A percentile compares a stretch with the other conserved stretches of the same genome.
These are phyloP conservation scores for Russula compacta DNA, from an alignment of 768 basidiomycete species.

Conservation along the genomic window DNA sequence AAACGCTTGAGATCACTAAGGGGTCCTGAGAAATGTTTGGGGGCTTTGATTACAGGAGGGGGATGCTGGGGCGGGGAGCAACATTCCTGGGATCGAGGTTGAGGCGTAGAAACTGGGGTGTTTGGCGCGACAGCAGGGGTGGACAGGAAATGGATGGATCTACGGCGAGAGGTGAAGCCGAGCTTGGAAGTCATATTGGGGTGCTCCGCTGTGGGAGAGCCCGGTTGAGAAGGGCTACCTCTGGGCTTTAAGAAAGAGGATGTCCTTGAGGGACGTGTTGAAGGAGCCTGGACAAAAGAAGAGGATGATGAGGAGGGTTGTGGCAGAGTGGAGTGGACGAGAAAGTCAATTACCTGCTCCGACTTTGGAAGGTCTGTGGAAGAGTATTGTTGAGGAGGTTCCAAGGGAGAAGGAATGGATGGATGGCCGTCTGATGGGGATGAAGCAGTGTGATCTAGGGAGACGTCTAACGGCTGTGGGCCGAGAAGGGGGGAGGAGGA, in stretches of 20 bases:
- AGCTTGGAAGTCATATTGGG: constrained; percentile 24
- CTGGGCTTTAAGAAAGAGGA: constrained; percentile 7
- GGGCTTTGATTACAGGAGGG: constrained; percentile 16
- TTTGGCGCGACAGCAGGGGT: constrained; percentile 20
- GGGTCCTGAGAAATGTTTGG: constrained; percentile 50
- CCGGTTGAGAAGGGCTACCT: constrained; percentile 20
- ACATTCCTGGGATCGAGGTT: constrained; percentile 6
- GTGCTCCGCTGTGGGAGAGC: constrained; percentile 22
- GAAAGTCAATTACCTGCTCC: constrained; percentile 10
- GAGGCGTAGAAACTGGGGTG: constrained; percentile 12
- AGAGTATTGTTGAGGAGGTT: background rate
- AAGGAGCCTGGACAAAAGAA: constrained; percentile 9
- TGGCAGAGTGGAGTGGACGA: constrained; percentile 1
- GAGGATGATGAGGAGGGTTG: constrained; percentile 13
- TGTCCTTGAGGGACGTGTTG: constrained; percentile 2
- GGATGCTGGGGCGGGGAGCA: constrained; percentile 8
- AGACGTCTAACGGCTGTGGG: constrained; percentile 16
- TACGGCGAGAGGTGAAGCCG: constrained; percentile 17
- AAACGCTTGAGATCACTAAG: constrained; percentile 92
- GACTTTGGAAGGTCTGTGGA: constrained; percentile 3
- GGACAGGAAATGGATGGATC: constrained; percentile 22
- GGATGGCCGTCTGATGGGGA: background rate
- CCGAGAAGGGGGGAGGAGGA: constrained; percentile 22
- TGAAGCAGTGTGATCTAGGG: constrained; percentile 10
- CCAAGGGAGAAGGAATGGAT: background rate